Evolutionary conservation across 768 basidiomycete species (phyloP).

Genomic region (Lactarius sanguifluus): DNA sequence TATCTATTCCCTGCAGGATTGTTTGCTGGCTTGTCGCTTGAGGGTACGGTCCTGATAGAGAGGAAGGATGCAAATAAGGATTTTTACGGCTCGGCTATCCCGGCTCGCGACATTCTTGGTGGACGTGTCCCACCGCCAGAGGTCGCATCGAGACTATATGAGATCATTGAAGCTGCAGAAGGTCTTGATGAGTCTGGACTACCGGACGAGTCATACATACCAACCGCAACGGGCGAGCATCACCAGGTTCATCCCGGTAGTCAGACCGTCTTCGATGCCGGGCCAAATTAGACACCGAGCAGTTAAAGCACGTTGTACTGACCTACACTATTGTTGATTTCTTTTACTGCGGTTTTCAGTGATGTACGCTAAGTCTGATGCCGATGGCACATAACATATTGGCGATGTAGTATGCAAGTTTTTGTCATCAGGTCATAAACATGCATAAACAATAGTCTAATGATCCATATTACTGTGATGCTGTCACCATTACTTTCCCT

Average conservation of each 20-base stretch:
- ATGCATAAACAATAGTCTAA: too few relatives aligned
- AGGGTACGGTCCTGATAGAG: slow-evolving; percentile 93
- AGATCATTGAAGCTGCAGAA: slow-evolving; percentile 95
- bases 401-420: not conserved
- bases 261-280: slow-evolving; percentile 77
- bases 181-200: slow-evolving; percentile 84
- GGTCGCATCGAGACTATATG: slow-evolving; percentile 88
- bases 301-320: slow-evolving; percentile 10
- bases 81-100: slow-evolving; percentile 91
- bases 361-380: not conserved
- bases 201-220: slow-evolving; percentile 79
- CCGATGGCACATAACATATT: not conserved
- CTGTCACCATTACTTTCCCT: too few relatives aligned
- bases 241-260: slow-evolving; percentile 44
- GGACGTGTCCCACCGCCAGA: slow-evolving; percentile 97
- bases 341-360: slow-evolving; percentile 1
- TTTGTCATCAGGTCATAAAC: not conserved
- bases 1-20: slow-evolving; percentile 55
- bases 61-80: slow-evolving; percentile 95
- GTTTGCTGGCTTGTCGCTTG: slow-evolving; percentile 91
- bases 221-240: slow-evolving; percentile 60
- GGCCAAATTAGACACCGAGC: slow-evolving; percentile 37
- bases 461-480: too few relatives aligned
- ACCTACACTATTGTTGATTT: slow-evolving; percentile 7
- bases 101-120: slow-evolving; percentile 86